phyloP scores from a whole-genome alignment of 2,329 filamentous ascomycete species.

The Rachicladosporium sp. region DNA sequence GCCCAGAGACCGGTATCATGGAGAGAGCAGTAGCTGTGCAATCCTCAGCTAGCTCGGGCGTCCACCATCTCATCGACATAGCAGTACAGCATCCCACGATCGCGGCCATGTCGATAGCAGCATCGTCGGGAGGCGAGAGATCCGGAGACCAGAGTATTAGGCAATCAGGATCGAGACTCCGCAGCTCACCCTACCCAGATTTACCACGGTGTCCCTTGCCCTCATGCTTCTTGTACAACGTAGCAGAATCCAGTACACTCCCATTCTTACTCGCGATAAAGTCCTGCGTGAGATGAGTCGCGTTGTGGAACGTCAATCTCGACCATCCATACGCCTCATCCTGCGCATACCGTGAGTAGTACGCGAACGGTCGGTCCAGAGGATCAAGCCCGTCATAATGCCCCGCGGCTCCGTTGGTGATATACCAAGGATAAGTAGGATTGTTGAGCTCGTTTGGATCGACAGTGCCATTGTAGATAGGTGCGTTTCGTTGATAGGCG shows the following conservation, averaged over 20 bases:
- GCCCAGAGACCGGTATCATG: no score
- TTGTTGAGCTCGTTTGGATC: constrained; percentile 34
- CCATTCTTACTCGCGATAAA: constrained; percentile 23
- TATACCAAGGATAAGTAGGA: constrained; percentile 37
- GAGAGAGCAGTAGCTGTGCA: no score
- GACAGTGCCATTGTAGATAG: constrained; percentile 24
- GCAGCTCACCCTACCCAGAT: no score
- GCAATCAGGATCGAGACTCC: no score
- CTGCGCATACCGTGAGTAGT: constrained; percentile 18
- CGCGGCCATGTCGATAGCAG: no score
- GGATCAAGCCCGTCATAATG: constrained; percentile 38
- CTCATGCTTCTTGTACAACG: constrained; percentile 14
- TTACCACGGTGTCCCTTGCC: no score
- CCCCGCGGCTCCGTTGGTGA: constrained; percentile 40
- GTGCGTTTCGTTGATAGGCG: constrained; percentile 34
- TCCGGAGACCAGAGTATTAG: no score
- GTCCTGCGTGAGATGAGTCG: constrained; percentile 28
- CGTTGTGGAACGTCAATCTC: constrained; percentile 29
- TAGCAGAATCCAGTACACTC: constrained; percentile 21
- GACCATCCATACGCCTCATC: constrained; percentile 28
- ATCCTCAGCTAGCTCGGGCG: no score
- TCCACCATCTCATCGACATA: no score
- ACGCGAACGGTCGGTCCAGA: constrained; percentile 10
- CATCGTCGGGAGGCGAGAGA: no score
- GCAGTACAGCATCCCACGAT: no score